Base-by-base conservation (phyloP, 345 rosid species). In the Salix udensis region DNA sequence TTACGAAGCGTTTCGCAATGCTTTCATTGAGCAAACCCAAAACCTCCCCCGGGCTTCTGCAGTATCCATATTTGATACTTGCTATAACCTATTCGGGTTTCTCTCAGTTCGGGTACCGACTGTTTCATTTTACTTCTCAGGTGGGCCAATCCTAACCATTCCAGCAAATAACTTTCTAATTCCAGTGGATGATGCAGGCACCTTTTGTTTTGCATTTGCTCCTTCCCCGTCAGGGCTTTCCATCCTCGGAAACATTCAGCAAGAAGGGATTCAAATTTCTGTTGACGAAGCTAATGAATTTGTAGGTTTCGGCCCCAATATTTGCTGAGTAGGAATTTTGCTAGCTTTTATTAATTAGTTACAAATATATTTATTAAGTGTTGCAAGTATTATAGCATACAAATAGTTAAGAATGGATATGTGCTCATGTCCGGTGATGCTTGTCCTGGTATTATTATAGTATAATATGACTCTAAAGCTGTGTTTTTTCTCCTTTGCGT, bases 241-340 rank as follows among this genome's bases (percentile, higher is more conserved):
- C 76, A 96, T 96, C 77, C 85, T 96, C 30, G 99, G 99, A 68
- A 96, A 96, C 84, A 93, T 93, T 61, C 99, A 96, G 74, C 99
- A 96, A 80, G 98, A 93, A 74, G 98, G 99, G 46, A 96, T 96
- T 53, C 98, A 96, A 75, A 89, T 96, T 30, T 93, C 99, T 10
- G 78, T 93, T 60, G 98, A 96, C 79, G 99, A 91, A 76, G 91
- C 97, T 65, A 92, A 88, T 83, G 99, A 97, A 66, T 96, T 88
- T 78, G 97, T 92, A 31, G 99, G 99, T 37, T 93, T 96, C 81
- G 99, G 99, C 42, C 99, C 99, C 70, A 89, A 87, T 60, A 86
- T 90, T 79, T 96, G 99, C 81, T 92, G 74, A 81, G 72, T 39
- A 39, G 58, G 72, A 78, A 50, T 79, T 81, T 83, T 83, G 80